Percentiles rank a stretch among this genome's conserved stretches.
phyloP scores from a whole-genome alignment of 129 eudicot genomes.

The Kitagawia praeruptora region DNA sequence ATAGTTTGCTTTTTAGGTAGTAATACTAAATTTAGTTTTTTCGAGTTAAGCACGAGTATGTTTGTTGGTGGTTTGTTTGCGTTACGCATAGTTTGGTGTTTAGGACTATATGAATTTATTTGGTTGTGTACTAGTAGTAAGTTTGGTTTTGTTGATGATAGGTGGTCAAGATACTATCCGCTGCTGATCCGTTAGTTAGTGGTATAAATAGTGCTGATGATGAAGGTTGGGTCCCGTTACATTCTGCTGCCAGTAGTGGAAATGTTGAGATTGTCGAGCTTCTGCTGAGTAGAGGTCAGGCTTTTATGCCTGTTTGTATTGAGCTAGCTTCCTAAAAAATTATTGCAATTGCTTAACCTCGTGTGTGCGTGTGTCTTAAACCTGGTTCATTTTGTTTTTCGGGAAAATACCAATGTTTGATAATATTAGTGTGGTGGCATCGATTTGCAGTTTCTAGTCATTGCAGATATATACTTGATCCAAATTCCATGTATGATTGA shows the following conservation, averaged over 20 bases:
- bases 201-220: constrained; percentile 63
- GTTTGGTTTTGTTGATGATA: constrained; percentile 12
- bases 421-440: neutral
- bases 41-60: neutral
- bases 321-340: no score
- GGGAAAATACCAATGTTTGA: neutral
- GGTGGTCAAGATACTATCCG: constrained; percentile 78
- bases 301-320: neutral
- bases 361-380: no score
- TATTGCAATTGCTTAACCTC: no score
- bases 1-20: neutral
- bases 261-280: constrained; percentile 58
- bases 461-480: no score
- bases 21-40: neutral
- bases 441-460: no score
- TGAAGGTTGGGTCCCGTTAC: constrained; percentile 95
- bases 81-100: neutral
- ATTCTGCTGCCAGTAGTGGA: constrained; percentile 93
- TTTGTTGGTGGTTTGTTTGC: neutral
- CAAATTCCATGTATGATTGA: no score
- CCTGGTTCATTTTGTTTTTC: no score
- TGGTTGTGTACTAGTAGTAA: neutral
- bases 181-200: constrained; percentile 44
- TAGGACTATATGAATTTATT: no score
- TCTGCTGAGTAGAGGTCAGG: constrained; percentile 58